Evolutionary conservation across 129 eudicot species (phyloP), one percentile per base, ranked within the genome.

Genomic region (Pulicaria dysenterica): DNA sequence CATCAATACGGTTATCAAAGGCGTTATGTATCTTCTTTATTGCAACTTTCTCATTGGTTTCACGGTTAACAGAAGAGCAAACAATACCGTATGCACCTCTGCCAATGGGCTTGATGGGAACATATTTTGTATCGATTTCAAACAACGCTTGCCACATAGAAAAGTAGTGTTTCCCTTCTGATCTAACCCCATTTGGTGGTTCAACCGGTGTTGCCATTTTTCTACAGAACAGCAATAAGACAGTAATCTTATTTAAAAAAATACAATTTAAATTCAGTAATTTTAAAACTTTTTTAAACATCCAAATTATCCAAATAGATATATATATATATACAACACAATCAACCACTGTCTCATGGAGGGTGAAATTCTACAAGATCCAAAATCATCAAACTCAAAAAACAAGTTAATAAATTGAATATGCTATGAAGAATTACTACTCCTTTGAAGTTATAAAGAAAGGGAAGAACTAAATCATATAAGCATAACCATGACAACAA

Each of bases 171-270:
- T 89, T 89, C 65, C 96, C 96, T 80, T 46, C 83, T 19, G 74
- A 24, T 59, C 83, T 64, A 19, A 89, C 66, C 60, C 96, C 92
- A 24, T 86, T 86, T 6, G 96, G 96, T 54, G 96, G 96, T 64
- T 89, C 92, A 40, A 89, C 96, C 5, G 85, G 96, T 67, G 92
- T 86, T 72, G 96, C 96, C 96, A 89, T 87, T 67, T 72, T 41
- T 63, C 81, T 69, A 41, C 58, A 79, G 6, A 50, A 42, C 10
- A 7, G 10, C 9, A 67, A 24, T 49, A 51, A 41, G 8, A 24
- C 50, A 16, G 13, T 75, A 42, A 75, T 46, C 10, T 13, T 19
- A 44, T 54, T 34, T 16, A 16, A 36, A 10, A 8, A 5, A 49
- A 40, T 38, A 39, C 43, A 39, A 38, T 31, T 4, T 40, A 24